Percentiles rank a stretch among this genome's conserved stretches.
These are phyloP conservation scores for Xylariaceae sp. DNA, from an alignment of 2,329 filamentous ascomycete genomes.

Conservation along the genomic window DNA sequence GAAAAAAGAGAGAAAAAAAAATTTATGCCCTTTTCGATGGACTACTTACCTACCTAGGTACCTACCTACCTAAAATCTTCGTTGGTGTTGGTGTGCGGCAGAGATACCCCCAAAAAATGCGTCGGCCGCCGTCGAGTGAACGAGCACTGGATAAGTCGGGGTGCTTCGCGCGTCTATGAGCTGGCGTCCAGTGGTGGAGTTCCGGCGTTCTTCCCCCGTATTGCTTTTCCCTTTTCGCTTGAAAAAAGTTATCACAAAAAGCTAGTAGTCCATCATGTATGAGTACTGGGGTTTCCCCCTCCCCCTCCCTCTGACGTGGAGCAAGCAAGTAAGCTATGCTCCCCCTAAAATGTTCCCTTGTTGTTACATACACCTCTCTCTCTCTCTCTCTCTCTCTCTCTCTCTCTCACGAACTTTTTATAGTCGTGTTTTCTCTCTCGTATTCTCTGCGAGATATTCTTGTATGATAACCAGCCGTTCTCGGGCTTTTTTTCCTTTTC, in stretches of 20 bases:
- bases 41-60: too few relatives aligned
- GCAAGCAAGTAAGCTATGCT: not conserved
- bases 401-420: too few relatives aligned
- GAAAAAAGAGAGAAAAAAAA: too few relatives aligned
- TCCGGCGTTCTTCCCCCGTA: slow-evolving; percentile 3
- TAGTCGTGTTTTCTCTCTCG: not conserved
- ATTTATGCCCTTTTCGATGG: too few relatives aligned
- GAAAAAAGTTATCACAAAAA: too few relatives aligned
- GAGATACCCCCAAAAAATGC: slow-evolving; percentile 22
- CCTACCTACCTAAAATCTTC: not conserved
- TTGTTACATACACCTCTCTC: not conserved
- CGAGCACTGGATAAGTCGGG: not conserved
- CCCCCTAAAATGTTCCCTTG: not conserved
- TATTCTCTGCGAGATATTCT: slow-evolving; percentile 9
- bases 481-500: slow-evolving; percentile 1
- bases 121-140: slow-evolving; percentile 12
- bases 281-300: not conserved
- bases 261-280: too few relatives aligned
- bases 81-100: slow-evolving; percentile 7
- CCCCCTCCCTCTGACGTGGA: not conserved
- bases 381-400: too few relatives aligned
- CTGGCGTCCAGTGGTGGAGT: slow-evolving; percentile 3
- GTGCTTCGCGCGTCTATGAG: not conserved
- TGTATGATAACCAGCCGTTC: slow-evolving; percentile 10
- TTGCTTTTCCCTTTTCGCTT: not conserved